Evolutionary conservation across 257 asterid species (phyloP), one percentile per base, ranked within the genome.

Genomic region (Schizonepeta tenuifolia): DNA sequence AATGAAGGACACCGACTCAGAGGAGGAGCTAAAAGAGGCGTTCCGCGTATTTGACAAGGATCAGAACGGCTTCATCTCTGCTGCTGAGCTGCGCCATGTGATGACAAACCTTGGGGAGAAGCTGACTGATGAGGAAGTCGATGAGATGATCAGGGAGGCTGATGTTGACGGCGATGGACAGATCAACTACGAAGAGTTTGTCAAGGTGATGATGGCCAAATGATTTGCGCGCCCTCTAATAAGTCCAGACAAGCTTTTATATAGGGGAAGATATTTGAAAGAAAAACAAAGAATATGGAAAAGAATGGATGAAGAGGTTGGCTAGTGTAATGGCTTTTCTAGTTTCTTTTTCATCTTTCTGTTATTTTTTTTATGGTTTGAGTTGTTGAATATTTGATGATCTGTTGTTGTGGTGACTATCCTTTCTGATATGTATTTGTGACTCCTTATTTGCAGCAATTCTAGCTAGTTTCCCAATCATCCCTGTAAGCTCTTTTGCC

Each of bases 151-250:
- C 75, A 78, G 87, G 75, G 93, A 87, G 76, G 93, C 93, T 17
- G 93, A 87, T 49, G 93, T 87, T 1, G 93, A 87, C 54, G 93
- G 93, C 10, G 93, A 87, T 41, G 93, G 93, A 0, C 93, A 87
- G 73, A 87, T 87, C 54, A 87, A 87, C 84, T 87, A 87, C 7
- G 93, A 87, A 54, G 93, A 87, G 82, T 87, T 87, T 75, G 93
- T 87, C 38, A 87, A 85, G 87, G 90, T 87, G 67, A 87, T 87
- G 93, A 87, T 87, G 93, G 93, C 93, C 74, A 87, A 87, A 79
- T 87, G 75, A 87, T 78, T 66, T 14, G 50, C 53, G 64, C 66
- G 50, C 69, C 36, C 58, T 70, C 70, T 44, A 26, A 49, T 71
- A 47, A 77, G 14, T 49, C 47, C 21, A 24, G 54, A 1, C 36